phyloP scores from a whole-genome alignment of 352 stramenopile genomes.

The Plasmopara halstedii region DNA sequence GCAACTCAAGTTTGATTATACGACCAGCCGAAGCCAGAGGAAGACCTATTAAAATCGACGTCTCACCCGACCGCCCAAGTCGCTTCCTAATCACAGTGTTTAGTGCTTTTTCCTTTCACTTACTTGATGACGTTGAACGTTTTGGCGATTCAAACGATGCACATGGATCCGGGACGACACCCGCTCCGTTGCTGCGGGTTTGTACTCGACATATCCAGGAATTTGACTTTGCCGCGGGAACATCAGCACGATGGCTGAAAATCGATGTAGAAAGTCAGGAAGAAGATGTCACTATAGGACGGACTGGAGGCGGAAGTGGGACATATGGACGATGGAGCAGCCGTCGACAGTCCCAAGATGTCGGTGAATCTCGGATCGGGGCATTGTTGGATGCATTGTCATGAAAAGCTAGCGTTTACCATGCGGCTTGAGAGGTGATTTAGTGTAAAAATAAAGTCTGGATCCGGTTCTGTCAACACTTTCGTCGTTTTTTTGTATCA shows the following conservation, averaged over 20 bases:
- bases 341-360: slow-evolving; percentile 27
- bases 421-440: neutral
- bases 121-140: slow-evolving; percentile 71
- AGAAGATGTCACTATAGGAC: slow-evolving; percentile 28
- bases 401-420: slow-evolving; percentile 3
- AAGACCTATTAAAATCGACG: slow-evolving; percentile 66
- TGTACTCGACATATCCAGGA: slow-evolving; percentile 73
- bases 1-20: slow-evolving; percentile 67
- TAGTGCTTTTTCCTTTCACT: slow-evolving; percentile 70
- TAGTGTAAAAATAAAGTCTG: neutral
- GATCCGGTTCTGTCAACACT: too few relatives aligned
- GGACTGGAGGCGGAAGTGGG: slow-evolving; percentile 5
- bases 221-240: slow-evolving; percentile 66
- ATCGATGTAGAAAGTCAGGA: slow-evolving; percentile 55
- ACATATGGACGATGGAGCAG: slow-evolving; percentile 16
- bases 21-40: slow-evolving; percentile 58
- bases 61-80: slow-evolving; percentile 40
- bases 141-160: slow-evolving; percentile 36
- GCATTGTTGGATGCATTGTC: slow-evolving; percentile 33
- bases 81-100: slow-evolving; percentile 73
- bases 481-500: too few relatives aligned
- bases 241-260: slow-evolving; percentile 57
- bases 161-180: slow-evolving; percentile 30
- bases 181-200: slow-evolving; percentile 51
- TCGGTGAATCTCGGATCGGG: slow-evolving; percentile 28